Evolutionary conservation across 2,329 filamentous ascomycete species (phyloP).

Genomic region (Calonectria leucothoes): DNA sequence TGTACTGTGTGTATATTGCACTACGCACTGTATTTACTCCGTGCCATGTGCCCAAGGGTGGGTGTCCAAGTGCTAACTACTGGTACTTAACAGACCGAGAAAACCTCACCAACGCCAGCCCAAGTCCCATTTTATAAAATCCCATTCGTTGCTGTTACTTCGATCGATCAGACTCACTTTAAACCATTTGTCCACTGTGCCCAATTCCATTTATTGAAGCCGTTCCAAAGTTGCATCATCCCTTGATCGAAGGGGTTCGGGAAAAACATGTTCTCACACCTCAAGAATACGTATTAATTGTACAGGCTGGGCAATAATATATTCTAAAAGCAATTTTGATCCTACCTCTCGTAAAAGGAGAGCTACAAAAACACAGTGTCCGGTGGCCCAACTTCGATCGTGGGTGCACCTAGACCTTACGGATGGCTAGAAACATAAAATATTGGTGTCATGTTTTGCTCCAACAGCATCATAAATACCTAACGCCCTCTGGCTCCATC

Average conservation of each 20-base stretch:
- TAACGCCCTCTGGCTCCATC: background rate
- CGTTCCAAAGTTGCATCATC: background rate
- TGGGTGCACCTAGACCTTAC: background rate
- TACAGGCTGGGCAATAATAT: background rate
- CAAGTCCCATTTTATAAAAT: background rate
- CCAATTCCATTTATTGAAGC: background rate
- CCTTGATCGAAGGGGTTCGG: background rate
- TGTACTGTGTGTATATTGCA: background rate
- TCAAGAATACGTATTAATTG: background rate
- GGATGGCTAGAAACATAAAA: background rate
- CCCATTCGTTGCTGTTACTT: background rate
- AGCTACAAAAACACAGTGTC: background rate
- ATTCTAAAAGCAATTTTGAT: background rate
- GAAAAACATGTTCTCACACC: background rate
- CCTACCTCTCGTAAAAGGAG: background rate
- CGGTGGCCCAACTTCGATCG: background rate
- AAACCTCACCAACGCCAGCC: background rate
- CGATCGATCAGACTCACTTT: background rate
- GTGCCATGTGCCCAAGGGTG: background rate
- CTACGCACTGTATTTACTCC: background rate
- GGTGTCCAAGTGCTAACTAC: background rate
- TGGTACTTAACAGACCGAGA: background rate
- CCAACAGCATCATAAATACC: background rate
- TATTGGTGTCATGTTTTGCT: background rate
- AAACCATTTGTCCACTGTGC: background rate